Evolutionary conservation across 345 rosid genomes (phyloP).

Genomic region (Lumnitzera racemosa): DNA sequence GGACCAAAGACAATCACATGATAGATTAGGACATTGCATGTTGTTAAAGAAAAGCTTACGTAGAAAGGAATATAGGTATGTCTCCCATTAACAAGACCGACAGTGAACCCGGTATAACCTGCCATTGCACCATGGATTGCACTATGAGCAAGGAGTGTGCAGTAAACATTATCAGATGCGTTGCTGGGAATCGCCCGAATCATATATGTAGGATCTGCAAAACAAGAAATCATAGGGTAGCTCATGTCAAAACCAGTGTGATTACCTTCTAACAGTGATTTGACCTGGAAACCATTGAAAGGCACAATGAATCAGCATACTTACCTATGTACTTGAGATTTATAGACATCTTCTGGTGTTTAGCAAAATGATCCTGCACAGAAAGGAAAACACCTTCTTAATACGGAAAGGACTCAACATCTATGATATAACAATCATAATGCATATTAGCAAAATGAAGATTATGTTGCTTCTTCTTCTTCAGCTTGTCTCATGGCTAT

Average conservation of each 20-base stretch:
- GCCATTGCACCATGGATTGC: slow-evolving; percentile 61
- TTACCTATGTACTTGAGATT: slow-evolving; percentile 40
- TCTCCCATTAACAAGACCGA: slow-evolving; percentile 39
- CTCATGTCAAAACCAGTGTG: not conserved
- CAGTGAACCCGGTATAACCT: slow-evolving; percentile 49
- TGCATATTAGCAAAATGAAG: not conserved
- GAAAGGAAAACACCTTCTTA: not conserved
- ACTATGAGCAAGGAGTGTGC: slow-evolving; percentile 53
- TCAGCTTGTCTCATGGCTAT: no score
- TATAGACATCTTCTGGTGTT: slow-evolving; percentile 23
- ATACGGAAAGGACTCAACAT: no score
- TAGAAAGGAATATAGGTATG: slow-evolving; percentile 44
- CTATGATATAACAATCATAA: not conserved
- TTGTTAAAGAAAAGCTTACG: slow-evolving; percentile 18
- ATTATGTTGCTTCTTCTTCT: not conserved
- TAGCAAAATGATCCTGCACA: slow-evolving; percentile 33
- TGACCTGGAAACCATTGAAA: not conserved
- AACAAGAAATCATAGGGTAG: not conserved
- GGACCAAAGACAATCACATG: no score
- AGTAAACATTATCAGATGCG: slow-evolving; percentile 55
- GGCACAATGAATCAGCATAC: not conserved
- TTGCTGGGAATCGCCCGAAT: slow-evolving; percentile 49
- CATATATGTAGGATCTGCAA: slow-evolving; percentile 54
- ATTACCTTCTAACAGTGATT: not conserved
- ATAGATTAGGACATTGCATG: not conserved